Base-by-base conservation (phyloP, 2,329 filamentous ascomycete genomes). In the Hyphodiscus sp. region DNA sequence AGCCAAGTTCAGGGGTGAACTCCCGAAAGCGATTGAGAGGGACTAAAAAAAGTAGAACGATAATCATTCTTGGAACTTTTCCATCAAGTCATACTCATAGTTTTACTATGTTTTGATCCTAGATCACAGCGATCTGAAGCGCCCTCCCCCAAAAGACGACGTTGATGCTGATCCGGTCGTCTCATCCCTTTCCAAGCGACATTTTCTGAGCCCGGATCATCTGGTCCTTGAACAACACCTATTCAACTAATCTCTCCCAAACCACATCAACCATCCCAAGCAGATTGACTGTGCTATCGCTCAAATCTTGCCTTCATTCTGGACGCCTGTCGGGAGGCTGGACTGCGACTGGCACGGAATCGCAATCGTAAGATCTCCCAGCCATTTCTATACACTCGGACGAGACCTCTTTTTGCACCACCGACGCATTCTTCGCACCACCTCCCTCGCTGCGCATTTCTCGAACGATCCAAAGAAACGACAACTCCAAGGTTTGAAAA, bases 381-480 rank as follows among this genome's bases (percentile, higher is more conserved):
- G 52, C 52, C 52, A 54, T 54, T 47, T 41, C 49, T 51, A 54
- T 38, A 38, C 33, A 4, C 11, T 38, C 16, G 33, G 13, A 38
- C 33, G 33, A 13, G 4, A 38, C 33, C 20, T 45, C 11, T 20
- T 45, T 20, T 19, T 11, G 18, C 10, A 45, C 10, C 43, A 45
- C 43, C 15, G 15, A 10, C 45, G n/a, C 19, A 47, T 16, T 18
- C 20, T n/a, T 45, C 20, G n/a, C 41, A 54, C 46, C 20, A 48
- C 47, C 41, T 49, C 8, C 23, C 23, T 26, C 23, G 23, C 23
- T 4, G 4, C 49, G n/a, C 29, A 41, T 30, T 42, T 20, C 45
- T 45, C 41, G 20, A 53, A 46, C 43, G 15, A 45, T 56, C 29
- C 38, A 33, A 51, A 23, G 42, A 26, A 42, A 50, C 50, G 20